phyloP scores from a whole-genome alignment of 1,284 basidiomycete species.

The Microbotryomycetes sp. region DNA sequence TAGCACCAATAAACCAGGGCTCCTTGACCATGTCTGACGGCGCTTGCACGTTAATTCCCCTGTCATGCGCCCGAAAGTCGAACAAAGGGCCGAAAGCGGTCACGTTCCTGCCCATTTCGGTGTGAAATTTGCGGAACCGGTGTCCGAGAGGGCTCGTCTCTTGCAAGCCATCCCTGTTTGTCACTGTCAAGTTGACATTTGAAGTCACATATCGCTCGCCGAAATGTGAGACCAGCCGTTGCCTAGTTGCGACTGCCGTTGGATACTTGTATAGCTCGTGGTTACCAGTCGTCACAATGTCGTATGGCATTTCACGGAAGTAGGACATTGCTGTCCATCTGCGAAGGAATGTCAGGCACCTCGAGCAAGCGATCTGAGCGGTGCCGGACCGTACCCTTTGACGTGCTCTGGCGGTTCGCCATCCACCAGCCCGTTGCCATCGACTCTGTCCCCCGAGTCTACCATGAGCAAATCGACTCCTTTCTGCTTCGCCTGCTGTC shows the following conservation, averaged over 20 bases:
- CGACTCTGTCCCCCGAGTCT: constrained; percentile 35
- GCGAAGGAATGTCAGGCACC: neutral
- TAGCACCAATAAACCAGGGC: constrained; percentile 34
- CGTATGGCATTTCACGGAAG: constrained; percentile 31
- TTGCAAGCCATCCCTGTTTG: constrained; percentile 4
- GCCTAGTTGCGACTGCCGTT: constrained; percentile 29
- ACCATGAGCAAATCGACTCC: constrained; percentile 36
- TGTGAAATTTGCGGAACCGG: constrained; percentile 32
- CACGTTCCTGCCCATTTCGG: constrained; percentile 33
- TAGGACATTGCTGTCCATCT: constrained; percentile 28
- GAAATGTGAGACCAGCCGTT: constrained; percentile 24
- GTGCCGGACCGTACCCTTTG: constrained; percentile 10
- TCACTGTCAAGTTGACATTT: constrained; percentile 23
- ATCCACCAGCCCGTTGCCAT: constrained; percentile 37
- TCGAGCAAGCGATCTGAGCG: neutral
- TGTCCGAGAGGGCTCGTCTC: constrained; percentile 25
- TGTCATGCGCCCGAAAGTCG: constrained; percentile 34
- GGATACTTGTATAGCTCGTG: constrained; percentile 37
- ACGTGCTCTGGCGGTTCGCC: constrained; percentile 15
- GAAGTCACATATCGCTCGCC: constrained; percentile 14
- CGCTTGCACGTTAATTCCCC: constrained; percentile 18
- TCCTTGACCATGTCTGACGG: constrained; percentile 33
- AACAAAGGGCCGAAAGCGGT: constrained; percentile 38
- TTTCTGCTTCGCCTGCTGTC: constrained; percentile 8
- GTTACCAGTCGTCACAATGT: constrained; percentile 36